Percentiles rank a stretch among this genome's conserved stretches.
These are phyloP conservation scores for Kodamaea restingae DNA, from an alignment of 805 yeast species.

Conservation along the genomic window DNA sequence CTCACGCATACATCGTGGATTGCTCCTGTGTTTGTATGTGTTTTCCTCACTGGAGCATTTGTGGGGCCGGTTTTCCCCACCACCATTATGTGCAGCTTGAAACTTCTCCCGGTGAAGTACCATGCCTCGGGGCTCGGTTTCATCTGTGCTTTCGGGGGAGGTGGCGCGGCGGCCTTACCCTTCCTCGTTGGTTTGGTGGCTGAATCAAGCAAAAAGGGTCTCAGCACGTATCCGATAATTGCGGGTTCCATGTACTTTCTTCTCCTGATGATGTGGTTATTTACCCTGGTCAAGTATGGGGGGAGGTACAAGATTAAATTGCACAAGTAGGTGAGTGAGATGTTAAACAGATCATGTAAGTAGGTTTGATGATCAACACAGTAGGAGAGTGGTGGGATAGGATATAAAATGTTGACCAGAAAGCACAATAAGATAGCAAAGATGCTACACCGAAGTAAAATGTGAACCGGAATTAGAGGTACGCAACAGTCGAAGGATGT, in stretches of 20 bases:
- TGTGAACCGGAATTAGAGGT: no score
- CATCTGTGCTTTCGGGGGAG: constrained; percentile 75
- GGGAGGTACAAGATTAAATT: constrained; percentile 3
- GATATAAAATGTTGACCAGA: no score
- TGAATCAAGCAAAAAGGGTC: constrained; percentile 30
- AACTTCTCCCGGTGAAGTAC: constrained; percentile 54
- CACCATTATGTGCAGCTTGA: constrained; percentile 59
- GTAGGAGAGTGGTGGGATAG: no score
- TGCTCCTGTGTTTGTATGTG: constrained; percentile 28
- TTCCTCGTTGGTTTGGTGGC: constrained; percentile 54
- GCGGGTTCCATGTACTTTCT: constrained; percentile 22
- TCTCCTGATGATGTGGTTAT: constrained; percentile 25
- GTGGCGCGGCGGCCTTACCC: constrained; percentile 77
- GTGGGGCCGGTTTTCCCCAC: constrained; percentile 65
- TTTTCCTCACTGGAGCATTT: constrained; percentile 42
- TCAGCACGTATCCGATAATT: constrained; percentile 29
- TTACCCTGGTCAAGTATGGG: constrained; percentile 13
- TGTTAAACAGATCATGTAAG: no score
- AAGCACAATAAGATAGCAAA: no score
- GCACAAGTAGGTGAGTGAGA: neutral
- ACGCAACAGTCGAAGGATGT: no score
- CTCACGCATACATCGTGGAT: constrained; percentile 28
- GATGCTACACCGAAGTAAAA: no score
- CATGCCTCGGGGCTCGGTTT: constrained; percentile 70
- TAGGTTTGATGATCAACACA: no score